A percentile compares a stretch with the other conserved stretches of the same genome.
Conservation (phyloP, 805 yeast species). For the Phaffomyces opuntiae region DNA sequence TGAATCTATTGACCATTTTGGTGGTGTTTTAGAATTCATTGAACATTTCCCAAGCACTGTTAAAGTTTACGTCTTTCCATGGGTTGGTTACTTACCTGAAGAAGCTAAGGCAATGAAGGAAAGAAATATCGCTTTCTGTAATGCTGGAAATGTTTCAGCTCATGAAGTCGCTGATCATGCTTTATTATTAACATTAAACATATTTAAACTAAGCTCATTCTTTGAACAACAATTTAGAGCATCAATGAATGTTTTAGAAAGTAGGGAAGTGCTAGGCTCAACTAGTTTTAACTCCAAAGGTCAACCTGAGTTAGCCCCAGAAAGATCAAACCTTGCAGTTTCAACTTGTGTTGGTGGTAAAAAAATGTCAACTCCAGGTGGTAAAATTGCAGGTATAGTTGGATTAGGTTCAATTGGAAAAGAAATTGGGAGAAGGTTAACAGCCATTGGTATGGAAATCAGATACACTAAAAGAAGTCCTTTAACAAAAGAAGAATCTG, state of each 20-base stretch:
- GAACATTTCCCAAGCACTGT: slow-evolving; percentile 40
- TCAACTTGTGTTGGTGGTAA: slow-evolving; percentile 42
- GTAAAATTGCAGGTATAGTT: slow-evolving; percentile 53
- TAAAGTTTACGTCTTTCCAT: slow-evolving; percentile 45
- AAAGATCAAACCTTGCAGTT: slow-evolving; percentile 31
- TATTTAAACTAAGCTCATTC: slow-evolving; percentile 49
- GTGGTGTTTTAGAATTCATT: slow-evolving; percentile 38
- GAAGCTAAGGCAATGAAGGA: slow-evolving; percentile 38
- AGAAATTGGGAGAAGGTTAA: slow-evolving; percentile 49
- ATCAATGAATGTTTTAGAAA: slow-evolving; percentile 35
- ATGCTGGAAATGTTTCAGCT: slow-evolving; percentile 53
- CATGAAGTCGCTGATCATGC: slow-evolving; percentile 72
- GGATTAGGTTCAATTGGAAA: slow-evolving; percentile 78
- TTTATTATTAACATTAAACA: slow-evolving; percentile 46
- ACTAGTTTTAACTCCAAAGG: slow-evolving; percentile 28
- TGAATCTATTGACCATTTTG: slow-evolving; percentile 42
- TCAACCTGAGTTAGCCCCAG: slow-evolving; percentile 20
- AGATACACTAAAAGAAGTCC: slow-evolving; percentile 52
- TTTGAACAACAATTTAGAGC: slow-evolving; percentile 37
- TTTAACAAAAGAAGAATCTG: slow-evolving; percentile 28
- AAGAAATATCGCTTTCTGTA: slow-evolving; percentile 48
- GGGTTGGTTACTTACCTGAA: slow-evolving; percentile 54
- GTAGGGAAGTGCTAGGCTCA: slow-evolving; percentile 36
- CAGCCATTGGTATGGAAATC: slow-evolving; percentile 56
- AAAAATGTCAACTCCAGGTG: slow-evolving; percentile 43